Conservation (phyloP, 169 alveolate genomes). For the Eimeria praecox region DNA sequence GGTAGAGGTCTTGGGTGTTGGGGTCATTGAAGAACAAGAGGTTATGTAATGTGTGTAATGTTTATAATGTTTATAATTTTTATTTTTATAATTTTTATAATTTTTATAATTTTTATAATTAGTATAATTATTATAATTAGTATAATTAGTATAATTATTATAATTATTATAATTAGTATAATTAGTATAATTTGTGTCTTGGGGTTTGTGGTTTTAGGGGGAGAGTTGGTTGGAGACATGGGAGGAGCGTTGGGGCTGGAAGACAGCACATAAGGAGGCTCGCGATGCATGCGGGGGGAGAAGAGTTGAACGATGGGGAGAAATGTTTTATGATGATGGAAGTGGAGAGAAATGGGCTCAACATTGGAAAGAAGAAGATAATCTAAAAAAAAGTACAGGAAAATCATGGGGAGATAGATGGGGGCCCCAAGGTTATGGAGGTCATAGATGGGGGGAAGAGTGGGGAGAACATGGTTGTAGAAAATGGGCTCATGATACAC, state of each 20-base stretch:
- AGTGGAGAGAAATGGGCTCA: slow-evolving; percentile 70
- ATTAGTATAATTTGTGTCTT: not conserved
- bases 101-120: too few species aligned
- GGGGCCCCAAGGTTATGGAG: slow-evolving; percentile 79
- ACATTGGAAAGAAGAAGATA: not conserved
- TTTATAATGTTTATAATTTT: too few species aligned
- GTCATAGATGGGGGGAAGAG: slow-evolving; percentile 80
- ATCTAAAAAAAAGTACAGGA: not conserved
- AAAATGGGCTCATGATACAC: slow-evolving; percentile 79
- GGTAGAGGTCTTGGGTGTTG: not conserved
- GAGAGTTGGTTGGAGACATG: slow-evolving; percentile 75
- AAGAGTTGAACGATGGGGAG: slow-evolving; percentile 79
- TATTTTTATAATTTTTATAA: too few species aligned
- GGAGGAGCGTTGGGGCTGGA: slow-evolving; percentile 67
- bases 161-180: too few species aligned
- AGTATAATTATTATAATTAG: too few species aligned
- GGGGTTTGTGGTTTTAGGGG: slow-evolving; percentile 41
- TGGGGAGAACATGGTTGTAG: slow-evolving; percentile 73
- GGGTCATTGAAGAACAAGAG: too few species aligned
- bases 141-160: too few species aligned
- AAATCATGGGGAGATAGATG: slow-evolving; percentile 82
- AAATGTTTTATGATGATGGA: slow-evolving; percentile 51
- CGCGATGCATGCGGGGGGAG: slow-evolving; percentile 23
- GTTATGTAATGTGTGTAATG: too few species aligned
- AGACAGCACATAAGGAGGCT: slow-evolving; percentile 61